Evolutionary conservation across 1,284 basidiomycete species (phyloP), one percentile per base, ranked within the genome.

Genomic region (Thelephora terrestris): DNA sequence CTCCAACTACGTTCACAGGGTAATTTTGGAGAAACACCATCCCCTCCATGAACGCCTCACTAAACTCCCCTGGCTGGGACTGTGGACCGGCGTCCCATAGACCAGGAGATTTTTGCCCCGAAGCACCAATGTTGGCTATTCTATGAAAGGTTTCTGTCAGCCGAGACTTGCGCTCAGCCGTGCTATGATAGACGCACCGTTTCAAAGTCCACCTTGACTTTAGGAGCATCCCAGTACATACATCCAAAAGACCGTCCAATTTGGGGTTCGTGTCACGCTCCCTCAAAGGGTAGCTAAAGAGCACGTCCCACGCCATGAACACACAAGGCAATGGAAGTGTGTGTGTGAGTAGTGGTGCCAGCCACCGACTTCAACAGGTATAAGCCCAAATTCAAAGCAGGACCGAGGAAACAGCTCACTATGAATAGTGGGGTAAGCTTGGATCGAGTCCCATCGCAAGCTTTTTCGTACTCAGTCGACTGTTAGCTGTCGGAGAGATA

Each of bases 391-490:
- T 32, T 48, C 21, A 20, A 42, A 43, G 47, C 42, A 27, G 9
- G 50, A 40, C 44, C 32, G 7, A 25, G 42, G 7, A 36, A 23
- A 17, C 17, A 6, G 68, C 85, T 53, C 62, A 88, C 85, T 83
- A 84, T 46, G 86, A 87, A 61, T 85, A 89, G 63, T 89, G 84
- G 1, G 86, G 86, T 37, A 84, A 65, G 23, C 71, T 65, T 23
- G 86, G 85, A 58, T 85, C 81, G 12, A 89, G 67, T 2, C 83
- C 81, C 55, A 79, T 81, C 6, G 64, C 61, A 57, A 71, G 67
- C 83, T 75, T 49, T 35, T 64, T 50, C 21, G 53, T 9, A 42
- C 34, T 23, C 47, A 4, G 5, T 10, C 35, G 17, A 45, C 24
- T 43, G 46, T 25, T 43, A 44, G 38, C n/a, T 25, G 24, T 18